Percentiles rank a stretch among this genome's conserved stretches.
phyloP scores from a whole-genome alignment of 768 basidiomycete species.

The Nidularia sp. region DNA sequence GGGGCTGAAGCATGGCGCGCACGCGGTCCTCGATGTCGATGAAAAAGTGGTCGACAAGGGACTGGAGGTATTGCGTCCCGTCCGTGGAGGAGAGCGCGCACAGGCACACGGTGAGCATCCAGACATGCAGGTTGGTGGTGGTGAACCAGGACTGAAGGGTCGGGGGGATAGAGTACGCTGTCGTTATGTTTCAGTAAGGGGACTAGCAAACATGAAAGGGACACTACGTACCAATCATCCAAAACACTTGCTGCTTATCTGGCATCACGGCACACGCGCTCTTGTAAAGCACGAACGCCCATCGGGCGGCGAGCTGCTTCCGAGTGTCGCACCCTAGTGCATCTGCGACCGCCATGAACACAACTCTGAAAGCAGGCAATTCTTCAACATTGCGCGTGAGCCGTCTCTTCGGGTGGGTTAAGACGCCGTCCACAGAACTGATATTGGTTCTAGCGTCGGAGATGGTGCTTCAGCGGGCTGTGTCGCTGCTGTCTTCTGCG shows the following conservation, averaged over 20 bases:
- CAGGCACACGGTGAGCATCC: constrained; percentile 85
- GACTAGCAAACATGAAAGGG: not conserved
- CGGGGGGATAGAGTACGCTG: constrained; percentile 82
- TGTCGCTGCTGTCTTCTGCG: no score
- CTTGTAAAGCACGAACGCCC: constrained; percentile 22
- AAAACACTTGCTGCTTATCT: constrained; percentile 59
- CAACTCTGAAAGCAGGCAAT: constrained; percentile 39
- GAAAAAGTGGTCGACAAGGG: constrained; percentile 92
- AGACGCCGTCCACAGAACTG: no score
- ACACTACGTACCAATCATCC: constrained; percentile 53
- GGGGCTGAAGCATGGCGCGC: constrained; percentile 71
- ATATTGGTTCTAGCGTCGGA: no score
- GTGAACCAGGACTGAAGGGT: constrained; percentile 99
- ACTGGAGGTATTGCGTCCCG: constrained; percentile 71
- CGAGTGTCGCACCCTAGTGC: constrained; percentile 57
- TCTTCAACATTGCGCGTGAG: constrained; percentile 48
- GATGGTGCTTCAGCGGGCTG: no score
- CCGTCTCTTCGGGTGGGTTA: constrained; percentile 31
- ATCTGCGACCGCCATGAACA: constrained; percentile 45
- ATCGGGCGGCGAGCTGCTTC: constrained; percentile 56
- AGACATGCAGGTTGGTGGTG: constrained; percentile 87
- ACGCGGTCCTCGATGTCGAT: constrained; percentile 90
- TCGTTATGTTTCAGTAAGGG: not conserved
- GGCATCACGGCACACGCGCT: constrained; percentile 49
- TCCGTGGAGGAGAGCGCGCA: constrained; percentile 73